Evolutionary conservation across 768 basidiomycete genomes (phyloP).

Genomic region (Rhizopogon vinicolor): DNA sequence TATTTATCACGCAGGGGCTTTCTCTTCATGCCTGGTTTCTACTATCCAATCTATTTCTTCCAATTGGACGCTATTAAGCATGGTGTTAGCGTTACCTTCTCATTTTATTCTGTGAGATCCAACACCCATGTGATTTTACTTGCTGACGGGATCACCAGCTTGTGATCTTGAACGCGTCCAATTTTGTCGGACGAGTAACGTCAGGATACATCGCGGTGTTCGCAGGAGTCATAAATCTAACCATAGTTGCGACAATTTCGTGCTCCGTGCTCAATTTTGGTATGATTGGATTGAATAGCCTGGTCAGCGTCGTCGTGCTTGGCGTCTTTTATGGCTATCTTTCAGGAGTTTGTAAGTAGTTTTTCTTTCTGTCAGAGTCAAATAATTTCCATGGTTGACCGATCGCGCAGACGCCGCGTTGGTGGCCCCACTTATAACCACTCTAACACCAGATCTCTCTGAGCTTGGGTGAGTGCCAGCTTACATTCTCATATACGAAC

Average conservation of each 20-base stretch:
- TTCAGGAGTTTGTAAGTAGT: no score
- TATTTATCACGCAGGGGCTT: neutral
- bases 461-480: no score
- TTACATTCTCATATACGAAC: no score
- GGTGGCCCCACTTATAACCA: no score
- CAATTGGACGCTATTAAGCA: conserved; percentile 51
- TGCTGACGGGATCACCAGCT: conserved; percentile 19
- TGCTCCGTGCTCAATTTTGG: conserved; percentile 38
- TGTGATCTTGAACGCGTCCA: conserved; percentile 34
- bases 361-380: no score
- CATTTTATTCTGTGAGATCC: conserved; percentile 48
- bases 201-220: conserved; percentile 32
- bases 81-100: conserved; percentile 38
- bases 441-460: no score
- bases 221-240: conserved; percentile 39
- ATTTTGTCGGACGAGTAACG: conserved; percentile 30
- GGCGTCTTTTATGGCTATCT: no score
- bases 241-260: conserved; percentile 30
- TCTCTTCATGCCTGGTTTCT: conserved; percentile 34
- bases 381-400: no score
- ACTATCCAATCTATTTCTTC: conserved; percentile 52
- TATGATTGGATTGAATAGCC: conserved; percentile 1
- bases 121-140: neutral
- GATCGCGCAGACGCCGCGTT: no score
- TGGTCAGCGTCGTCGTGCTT: no score